Base-by-base conservation (phyloP, 768 basidiomycete genomes). In the Rhizopogon roseolus region DNA sequence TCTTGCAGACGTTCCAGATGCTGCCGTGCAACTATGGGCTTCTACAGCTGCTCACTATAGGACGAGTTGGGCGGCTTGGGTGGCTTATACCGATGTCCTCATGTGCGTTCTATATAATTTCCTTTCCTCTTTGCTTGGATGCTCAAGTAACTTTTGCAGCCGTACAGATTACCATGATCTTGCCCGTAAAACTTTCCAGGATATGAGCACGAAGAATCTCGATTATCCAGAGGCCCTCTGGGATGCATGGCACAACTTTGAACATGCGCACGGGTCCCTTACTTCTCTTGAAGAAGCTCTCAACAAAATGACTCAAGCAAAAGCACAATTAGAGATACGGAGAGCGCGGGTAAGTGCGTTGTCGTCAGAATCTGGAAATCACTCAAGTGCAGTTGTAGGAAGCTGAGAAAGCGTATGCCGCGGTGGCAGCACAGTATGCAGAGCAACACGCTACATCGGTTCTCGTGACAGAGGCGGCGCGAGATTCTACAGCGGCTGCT, bases 211-310 rank as follows among this genome's bases (percentile, higher is more conserved):
- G 41, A 88, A 88, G 65, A 81, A 86, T 48, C 61, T 98, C 38
- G 96, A 99, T 68, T 98, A 94, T 88, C 94, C 97, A 0, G 96
- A 99, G 68, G 88, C 86, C 9, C 73, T 98, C 7, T 96, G 91
- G 85, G 91, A 94, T 52, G 86, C 90, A 1, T 96, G 92, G 90
- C 63, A 86, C 16, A 71, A 78, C n/a, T 97, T 98, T 62, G 96
- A 98, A 66, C 82, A 91, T 58, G 71, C 88, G 4, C 78, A 93
- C 61, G 96, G 96, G 0, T 78, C 81, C 22, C 74, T 91, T 13
- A 74, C 80, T 28, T 81, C 84, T 37, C 73, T 91, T 28, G 83
- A 90, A 38, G 70, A 73, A 9, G 81, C 81, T 40, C 64, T 87
- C 42, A 80, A 81, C 52, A 82, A 82, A 56, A 73, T 91, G 19